A percentile compares a stretch with the other conserved stretches of the same genome.
Conservation (phyloP, 768 basidiomycete genomes). For the Trametes meyenii region DNA sequence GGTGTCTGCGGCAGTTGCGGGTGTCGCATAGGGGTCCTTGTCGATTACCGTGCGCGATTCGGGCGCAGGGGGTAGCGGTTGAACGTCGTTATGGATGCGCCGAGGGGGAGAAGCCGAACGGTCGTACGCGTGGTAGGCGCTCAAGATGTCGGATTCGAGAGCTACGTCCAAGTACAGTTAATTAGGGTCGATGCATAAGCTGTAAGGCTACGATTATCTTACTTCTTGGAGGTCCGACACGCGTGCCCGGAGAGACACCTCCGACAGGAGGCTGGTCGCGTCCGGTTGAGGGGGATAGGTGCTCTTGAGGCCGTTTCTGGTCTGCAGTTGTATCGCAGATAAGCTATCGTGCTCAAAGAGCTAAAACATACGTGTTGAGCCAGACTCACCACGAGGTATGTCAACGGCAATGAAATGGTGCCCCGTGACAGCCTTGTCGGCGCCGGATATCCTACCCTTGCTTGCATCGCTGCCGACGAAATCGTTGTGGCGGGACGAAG, state of each 20-base stretch:
- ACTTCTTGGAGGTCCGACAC: conserved; percentile 2
- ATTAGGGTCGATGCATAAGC: background rate
- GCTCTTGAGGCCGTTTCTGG: conserved; percentile 28
- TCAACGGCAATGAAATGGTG: conserved; percentile 29
- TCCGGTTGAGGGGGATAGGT: conserved; percentile 30
- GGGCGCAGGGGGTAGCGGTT: conserved; percentile 28
- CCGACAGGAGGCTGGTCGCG: conserved; percentile 26
- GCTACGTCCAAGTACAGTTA: background rate
- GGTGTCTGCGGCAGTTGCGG: conserved; percentile 28
- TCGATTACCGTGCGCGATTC: conserved; percentile 36
- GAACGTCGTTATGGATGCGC: conserved; percentile 13
- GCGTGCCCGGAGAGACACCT: conserved; percentile 15
- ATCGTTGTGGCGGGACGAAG: conserved; percentile 33
- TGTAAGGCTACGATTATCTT: background rate
- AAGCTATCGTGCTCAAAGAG: background rate
- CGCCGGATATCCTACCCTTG: conserved; percentile 29
- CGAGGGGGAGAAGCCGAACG: conserved; percentile 14
- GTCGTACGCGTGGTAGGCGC: background rate
- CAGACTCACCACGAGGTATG: conserved; percentile 28
- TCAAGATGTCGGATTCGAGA: conserved; percentile 20
- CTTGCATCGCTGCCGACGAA: conserved; percentile 32
- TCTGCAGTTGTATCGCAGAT: background rate
- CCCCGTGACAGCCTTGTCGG: conserved; percentile 32
- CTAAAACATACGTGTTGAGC: background rate
- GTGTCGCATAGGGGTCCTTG: conserved; percentile 34